phyloP scores from a whole-genome alignment of 495 filamentous ascomycete genomes.

The Penicillium steckii region DNA sequence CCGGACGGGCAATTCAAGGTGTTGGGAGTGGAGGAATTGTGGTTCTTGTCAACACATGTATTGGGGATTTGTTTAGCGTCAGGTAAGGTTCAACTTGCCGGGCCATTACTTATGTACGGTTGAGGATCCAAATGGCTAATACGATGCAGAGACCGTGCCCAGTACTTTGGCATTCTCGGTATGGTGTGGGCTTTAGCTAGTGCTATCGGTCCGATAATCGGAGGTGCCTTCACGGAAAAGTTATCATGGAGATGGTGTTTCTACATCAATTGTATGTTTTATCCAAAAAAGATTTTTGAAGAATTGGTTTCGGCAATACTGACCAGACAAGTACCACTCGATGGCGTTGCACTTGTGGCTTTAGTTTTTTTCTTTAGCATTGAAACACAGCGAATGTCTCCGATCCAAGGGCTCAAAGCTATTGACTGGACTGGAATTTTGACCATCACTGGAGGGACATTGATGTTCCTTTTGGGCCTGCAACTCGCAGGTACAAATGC shows the following conservation, averaged over 20 bases:
- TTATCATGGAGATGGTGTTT: constrained; percentile 65
- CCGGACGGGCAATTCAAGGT: constrained; percentile 75
- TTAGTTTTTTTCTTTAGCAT: constrained; percentile 71
- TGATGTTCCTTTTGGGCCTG: constrained; percentile 80
- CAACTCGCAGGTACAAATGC: constrained; percentile 50
- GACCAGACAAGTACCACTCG: constrained; percentile 58
- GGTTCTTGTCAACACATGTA: constrained; percentile 78
- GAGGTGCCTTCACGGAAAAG: constrained; percentile 68
- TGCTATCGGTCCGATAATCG: constrained; percentile 71
- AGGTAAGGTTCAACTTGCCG: constrained; percentile 33
- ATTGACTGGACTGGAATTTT: constrained; percentile 76
- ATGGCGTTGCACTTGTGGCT: constrained; percentile 62
- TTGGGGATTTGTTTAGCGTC: constrained; percentile 78
- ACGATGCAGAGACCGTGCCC: constrained; percentile 51
- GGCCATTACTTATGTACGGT: too few species aligned
- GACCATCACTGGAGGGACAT: constrained; percentile 66
- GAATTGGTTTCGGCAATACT: constrained; percentile 10
- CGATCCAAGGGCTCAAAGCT: constrained; percentile 62
- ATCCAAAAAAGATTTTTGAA: not conserved
- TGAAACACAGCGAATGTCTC: constrained; percentile 50
- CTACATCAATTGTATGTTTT: constrained; percentile 59
- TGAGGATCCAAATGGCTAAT: too few species aligned
- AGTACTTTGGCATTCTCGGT: constrained; percentile 64
- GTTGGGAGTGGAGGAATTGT: constrained; percentile 78
- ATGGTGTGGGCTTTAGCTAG: constrained; percentile 73